Evolutionary conservation across 768 basidiomycete genomes (phyloP), one percentile per base, ranked within the genome.

Genomic region (Trametes maxima): DNA sequence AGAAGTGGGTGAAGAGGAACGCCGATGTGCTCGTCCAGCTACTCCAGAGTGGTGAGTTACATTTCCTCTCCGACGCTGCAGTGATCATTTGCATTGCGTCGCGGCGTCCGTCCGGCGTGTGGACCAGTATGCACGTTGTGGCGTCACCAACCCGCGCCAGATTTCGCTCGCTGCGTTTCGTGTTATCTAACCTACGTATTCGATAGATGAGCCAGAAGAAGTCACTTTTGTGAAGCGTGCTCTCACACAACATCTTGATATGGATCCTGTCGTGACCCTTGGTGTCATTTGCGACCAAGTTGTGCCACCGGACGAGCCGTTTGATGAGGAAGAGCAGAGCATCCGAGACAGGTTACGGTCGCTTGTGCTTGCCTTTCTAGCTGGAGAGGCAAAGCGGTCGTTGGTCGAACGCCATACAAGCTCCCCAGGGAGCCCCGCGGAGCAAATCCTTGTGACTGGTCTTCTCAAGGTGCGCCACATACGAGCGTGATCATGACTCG

Each of bases 11-110:
- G 52, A 86, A 85, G 70, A 75, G 89, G 65, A 90, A 90, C 70
- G 84, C 85, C 3, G 89, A 90, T 72, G 89, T 90, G 2, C 76
- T 90, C 19, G 78, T 90, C n/a, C 89, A 90, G 63, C 73, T 90
- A 16, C 77, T 90, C 10, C 89, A 90, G 70, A 87, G 86, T 65
- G 88, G 88, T 89, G 69, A 72, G 86, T 58, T 19, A 13, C n/a
- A 5, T 17, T 25, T 24, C 17, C 17, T 19, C 24, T 50, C n/a
- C 48, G n/a, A 35, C 16, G 19, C 19, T 35, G 8, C 44, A 19
- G 6, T 8, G 19, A 5, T 45, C 5, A 19, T 11, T 7, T 11
- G 45, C 24, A 3, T 22, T 19, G n/a, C 10, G 6, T 44, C 3
- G 12, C 4, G 13, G 33, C 10, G 5, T 17, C 14, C 14, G n/a